Conservation (phyloP, 768 basidiomycete genomes). For the Pleurotus djamor region DNA sequence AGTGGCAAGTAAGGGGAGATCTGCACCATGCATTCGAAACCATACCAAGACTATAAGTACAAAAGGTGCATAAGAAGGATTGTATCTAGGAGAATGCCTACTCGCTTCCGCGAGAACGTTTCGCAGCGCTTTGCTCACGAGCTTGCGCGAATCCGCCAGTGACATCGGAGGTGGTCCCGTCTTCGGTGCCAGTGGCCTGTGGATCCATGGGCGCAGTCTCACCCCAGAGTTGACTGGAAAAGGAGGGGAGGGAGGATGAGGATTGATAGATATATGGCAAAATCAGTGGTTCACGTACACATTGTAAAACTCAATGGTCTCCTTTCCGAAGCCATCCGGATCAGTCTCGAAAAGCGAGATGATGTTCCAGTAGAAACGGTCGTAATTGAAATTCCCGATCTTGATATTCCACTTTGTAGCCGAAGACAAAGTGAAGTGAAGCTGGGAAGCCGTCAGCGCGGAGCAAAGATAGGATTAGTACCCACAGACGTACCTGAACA, state of each 20-base stretch:
- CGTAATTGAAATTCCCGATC: slow-evolving; percentile 9
- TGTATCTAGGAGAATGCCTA: no score
- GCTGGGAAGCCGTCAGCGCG: neutral
- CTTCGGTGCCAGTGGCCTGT: no score
- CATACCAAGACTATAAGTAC: no score
- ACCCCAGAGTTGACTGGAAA: neutral
- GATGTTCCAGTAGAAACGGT: slow-evolving; percentile 10
- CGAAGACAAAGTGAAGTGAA: slow-evolving; percentile 8
- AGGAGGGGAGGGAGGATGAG: no score
- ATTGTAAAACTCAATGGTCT: slow-evolving; percentile 9
- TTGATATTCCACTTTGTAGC: slow-evolving; percentile 3
- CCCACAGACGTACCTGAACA: slow-evolving; percentile 16
- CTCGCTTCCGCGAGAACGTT: no score
- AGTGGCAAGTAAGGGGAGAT: no score
- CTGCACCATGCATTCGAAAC: no score
- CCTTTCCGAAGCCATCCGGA: neutral
- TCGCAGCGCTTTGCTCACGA: no score
- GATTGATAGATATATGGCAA: neutral
- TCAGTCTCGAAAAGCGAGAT: slow-evolving; percentile 6
- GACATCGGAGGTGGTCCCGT: no score
- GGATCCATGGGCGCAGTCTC: no score
- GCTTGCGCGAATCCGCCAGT: no score
- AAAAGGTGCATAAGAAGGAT: no score
- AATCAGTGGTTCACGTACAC: neutral
- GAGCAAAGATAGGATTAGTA: neutral